Percentiles rank a stretch among this genome's conserved stretches.
These are phyloP conservation scores for Fusarium marasasianum DNA, from an alignment of 2,329 filamentous ascomycete genomes.

Conservation along the genomic window DNA sequence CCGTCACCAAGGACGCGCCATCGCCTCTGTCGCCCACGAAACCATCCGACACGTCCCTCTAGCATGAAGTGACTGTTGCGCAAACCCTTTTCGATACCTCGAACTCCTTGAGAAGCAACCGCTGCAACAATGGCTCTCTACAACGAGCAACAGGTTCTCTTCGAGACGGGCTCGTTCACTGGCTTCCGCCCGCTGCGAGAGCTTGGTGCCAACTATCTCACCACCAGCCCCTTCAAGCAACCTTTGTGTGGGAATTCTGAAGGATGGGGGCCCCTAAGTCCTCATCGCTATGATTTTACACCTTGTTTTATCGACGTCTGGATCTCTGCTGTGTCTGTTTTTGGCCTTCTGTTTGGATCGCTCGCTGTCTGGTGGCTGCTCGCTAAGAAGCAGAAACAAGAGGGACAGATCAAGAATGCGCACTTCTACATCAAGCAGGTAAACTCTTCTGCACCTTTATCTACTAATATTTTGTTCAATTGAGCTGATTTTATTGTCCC, in stretches of 20 bases:
- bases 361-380: conserved; percentile 83
- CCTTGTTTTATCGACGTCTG: conserved; percentile 97
- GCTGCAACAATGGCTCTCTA: conserved; percentile 44
- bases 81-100: conserved; percentile 51
- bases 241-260: conserved; percentile 88
- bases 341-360: conserved; percentile 80
- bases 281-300: conserved; percentile 89
- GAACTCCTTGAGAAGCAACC: conserved; percentile 9
- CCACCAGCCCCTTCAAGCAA: conserved; percentile 64
- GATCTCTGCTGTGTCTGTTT: conserved; percentile 80
- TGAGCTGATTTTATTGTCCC: neutral
- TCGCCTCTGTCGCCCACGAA: conserved; percentile 15
- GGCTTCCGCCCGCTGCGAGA: conserved; percentile 62
- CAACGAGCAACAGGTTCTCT: conserved; percentile 57
- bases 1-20: conserved; percentile 21
- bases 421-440: conserved; percentile 95
- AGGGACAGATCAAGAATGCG: conserved; percentile 81
- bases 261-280: conserved; percentile 95
- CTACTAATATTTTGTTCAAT: neutral
- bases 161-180: conserved; percentile 68
- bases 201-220: conserved; percentile 70
- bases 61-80: conserved; percentile 53
- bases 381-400: conserved; percentile 68
- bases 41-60: conserved; percentile 13
- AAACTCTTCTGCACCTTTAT: conserved; percentile 27